phyloP scores from a whole-genome alignment of 2,329 filamentous ascomycete genomes.

The Fusarium sulawesiense region DNA sequence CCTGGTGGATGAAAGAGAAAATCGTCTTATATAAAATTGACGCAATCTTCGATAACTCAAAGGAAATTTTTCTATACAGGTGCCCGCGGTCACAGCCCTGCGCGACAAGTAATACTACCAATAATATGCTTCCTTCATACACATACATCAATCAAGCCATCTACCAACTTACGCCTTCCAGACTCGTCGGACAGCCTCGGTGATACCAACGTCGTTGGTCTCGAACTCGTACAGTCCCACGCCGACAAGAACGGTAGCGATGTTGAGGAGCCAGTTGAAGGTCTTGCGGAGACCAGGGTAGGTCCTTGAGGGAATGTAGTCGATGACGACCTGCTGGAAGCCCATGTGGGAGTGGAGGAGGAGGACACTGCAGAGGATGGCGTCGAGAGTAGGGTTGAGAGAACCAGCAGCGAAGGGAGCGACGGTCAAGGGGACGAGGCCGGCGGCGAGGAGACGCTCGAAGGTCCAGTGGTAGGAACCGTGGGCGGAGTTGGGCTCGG shows the following conservation, averaged over 20 bases:
- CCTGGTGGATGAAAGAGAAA: neutral
- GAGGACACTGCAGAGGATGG: constrained; percentile 82
- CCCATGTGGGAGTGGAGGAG: constrained; percentile 96
- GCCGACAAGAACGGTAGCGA: constrained; percentile 81
- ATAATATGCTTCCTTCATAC: constrained; percentile 28
- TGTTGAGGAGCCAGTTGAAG: constrained; percentile 83
- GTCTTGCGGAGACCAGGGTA: constrained; percentile 74
- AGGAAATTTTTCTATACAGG: constrained; percentile 47
- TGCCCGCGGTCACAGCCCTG: constrained; percentile 42
- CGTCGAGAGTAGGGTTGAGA: constrained; percentile 89
- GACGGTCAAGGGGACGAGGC: constrained; percentile 86
- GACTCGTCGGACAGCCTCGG: constrained; percentile 86
- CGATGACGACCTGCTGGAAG: constrained; percentile 89
- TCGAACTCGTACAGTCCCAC: constrained; percentile 98
- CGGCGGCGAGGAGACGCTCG: constrained; percentile 84
- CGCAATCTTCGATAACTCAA: constrained; percentile 37
- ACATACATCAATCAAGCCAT: constrained; percentile 5
- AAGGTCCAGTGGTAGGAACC: constrained; percentile 99
- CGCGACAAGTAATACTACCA: constrained; percentile 36
- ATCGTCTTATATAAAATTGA: constrained; percentile 25
- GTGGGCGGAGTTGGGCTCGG: constrained; percentile 78
- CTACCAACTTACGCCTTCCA: constrained; percentile 77
- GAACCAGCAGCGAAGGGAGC: constrained; percentile 93
- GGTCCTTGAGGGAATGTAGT: constrained; percentile 84
- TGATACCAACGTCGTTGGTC: constrained; percentile 96